These are phyloP conservation scores for maize (Zea mays) DNA, from an alignment of 176 grass and related monocot species.

Conservation along the genomic window Zm-B73-REFERENCE-NAM-5.0 NC_050104.1:4430001-4430500, in stretches of 20 bases:
- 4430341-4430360: conserved; percentile 17
- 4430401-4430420: conserved; percentile 24
- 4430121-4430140: not conserved
- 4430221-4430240: not conserved
- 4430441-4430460: conserved; percentile 53
- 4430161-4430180: not conserved
- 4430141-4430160: not conserved
- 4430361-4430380: not conserved
- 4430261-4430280: conserved; percentile 35
- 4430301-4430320: conserved; percentile 70
- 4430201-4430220: too few relatives aligned
- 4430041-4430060: not conserved
- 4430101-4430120: not conserved
- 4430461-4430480: not conserved
- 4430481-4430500: not conserved
- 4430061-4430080: not conserved
- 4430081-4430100: not conserved
- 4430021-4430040: too few relatives aligned
- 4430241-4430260: not conserved
- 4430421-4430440: conserved; percentile 28
- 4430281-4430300: conserved; percentile 48
- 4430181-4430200: not conserved
- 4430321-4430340: conserved; percentile 65
- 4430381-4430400: not conserved
- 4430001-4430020: too few relatives aligned